Evolutionary conservation across 768 basidiomycete genomes (phyloP), one percentile per base, ranked within the genome.

Genomic region (Scleroderma citrinum): DNA sequence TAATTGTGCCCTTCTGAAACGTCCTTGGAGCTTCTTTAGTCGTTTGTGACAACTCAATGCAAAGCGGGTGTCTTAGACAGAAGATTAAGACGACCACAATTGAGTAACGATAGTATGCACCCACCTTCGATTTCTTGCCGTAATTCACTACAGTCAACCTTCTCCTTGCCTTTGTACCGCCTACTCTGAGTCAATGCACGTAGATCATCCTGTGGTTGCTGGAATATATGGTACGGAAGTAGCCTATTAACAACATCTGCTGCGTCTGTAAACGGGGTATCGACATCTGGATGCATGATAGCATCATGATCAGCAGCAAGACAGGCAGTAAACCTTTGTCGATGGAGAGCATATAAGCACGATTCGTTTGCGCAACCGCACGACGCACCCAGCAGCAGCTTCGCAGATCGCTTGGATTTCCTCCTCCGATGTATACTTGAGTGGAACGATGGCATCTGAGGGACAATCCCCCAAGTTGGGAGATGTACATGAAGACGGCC

Each of bases 171-270:
- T 62, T 87, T 87, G 43, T 62, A 55, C n/a, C 46, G 52, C 21
- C 24, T 59, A 4, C 44, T 46, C 19, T 49, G 35, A 40, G 55
- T 6, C 29, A 71, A 60, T 24, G 57, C 29, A 30, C 68, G 63
- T 54, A 87, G 55, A 55, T 92, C 89, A 39, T 84, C 82, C 49
- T 66, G 67, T 0, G 87, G 87, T 51, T 87, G 84, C 54, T 85
- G 85, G 55, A 83, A 88, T 44, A 91, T 66, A 59, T 92, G 89
- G 57, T 87, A 91, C 0, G 89, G 87, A 19, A 91, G 70, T 19
- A 92, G 71, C 44, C 87, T 76, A n/a, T 78, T 75, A 20, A 89
- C 72, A 3, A 73, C 83, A 59, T 92, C 89, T 5, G 67, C 59
- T 8, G 71, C 65, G 57, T 87, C 80, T 13, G 57, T 52, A 56